Evolutionary conservation across 768 basidiomycete genomes (phyloP).

Genomic region (Xerocomus spinulosus): DNA sequence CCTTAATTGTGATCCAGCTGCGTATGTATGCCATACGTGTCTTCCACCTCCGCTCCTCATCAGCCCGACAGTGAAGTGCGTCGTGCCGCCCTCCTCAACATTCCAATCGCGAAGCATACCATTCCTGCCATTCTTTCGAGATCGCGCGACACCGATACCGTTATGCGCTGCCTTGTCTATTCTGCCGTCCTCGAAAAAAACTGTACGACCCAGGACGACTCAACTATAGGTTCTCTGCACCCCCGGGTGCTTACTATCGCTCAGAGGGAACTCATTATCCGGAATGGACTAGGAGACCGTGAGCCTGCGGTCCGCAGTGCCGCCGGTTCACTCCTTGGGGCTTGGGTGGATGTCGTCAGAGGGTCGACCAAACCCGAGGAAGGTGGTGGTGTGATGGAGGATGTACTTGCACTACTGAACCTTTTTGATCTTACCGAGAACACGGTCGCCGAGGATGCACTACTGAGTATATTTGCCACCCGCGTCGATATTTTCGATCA

Average conservation of each 20-base stretch:
- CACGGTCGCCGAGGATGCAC: constrained; percentile 66
- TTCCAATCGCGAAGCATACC: constrained; percentile 52
- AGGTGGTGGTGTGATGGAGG: constrained; percentile 33
- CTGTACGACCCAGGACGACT: constrained; percentile 27
- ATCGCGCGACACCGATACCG: constrained; percentile 73
- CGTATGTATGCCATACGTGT: constrained; percentile 45
- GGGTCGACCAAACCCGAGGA: constrained; percentile 35
- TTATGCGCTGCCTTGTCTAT: constrained; percentile 73
- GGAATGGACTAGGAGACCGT: constrained; percentile 82
- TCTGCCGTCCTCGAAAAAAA: constrained; percentile 48
- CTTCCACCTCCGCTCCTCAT: background rate
- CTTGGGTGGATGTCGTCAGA: constrained; percentile 66
- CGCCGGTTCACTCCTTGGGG: constrained; percentile 63
- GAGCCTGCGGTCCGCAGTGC: constrained; percentile 69
- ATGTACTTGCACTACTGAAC: constrained; percentile 44
- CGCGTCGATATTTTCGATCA: constrained; percentile 61
- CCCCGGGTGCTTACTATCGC: constrained; percentile 60
- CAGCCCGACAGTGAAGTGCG: constrained; percentile 71
- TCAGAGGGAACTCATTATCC: constrained; percentile 74
- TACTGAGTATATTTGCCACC: constrained; percentile 66
- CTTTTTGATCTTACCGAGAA: constrained; percentile 59
- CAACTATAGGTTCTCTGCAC: constrained; percentile 53
- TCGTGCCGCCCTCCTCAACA: constrained; percentile 66
- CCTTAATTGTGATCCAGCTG: constrained; percentile 65
- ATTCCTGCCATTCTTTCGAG: constrained; percentile 68